Conservation (phyloP, 129 eudicot species). For the Flaveria bidentis region DNA sequence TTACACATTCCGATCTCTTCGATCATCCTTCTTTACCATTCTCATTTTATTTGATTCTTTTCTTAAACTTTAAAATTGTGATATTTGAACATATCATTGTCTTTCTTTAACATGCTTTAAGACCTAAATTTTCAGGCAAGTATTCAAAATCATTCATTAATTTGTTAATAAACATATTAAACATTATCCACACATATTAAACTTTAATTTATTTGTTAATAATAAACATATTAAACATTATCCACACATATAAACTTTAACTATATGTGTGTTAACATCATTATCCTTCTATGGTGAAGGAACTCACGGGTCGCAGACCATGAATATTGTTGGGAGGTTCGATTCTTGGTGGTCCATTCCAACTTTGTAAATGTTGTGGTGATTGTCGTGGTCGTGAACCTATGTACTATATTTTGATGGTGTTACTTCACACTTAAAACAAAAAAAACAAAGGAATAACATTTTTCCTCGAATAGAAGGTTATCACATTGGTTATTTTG, state of each 20-base stretch:
- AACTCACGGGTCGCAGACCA: not conserved
- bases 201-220: too few species aligned
- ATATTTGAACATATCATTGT: not conserved
- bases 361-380: not conserved
- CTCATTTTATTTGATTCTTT: not conserved
- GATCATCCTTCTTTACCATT: not conserved
- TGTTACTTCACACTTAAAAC: not conserved
- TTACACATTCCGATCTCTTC: not conserved
- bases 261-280: too few species aligned
- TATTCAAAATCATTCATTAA: not conserved
- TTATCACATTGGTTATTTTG: not conserved
- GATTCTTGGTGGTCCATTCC: not conserved
- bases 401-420: not conserved
- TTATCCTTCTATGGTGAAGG: too few species aligned
- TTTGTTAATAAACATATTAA: not conserved
- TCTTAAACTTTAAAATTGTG: not conserved
- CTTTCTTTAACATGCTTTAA: not conserved
- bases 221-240: too few species aligned
- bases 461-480: not conserved
- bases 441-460: not conserved
- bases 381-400: not conserved
- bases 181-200: too few species aligned
- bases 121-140: not conserved
- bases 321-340: not conserved
- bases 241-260: too few species aligned